These are phyloP conservation scores for Macrolepiota dolichaula DNA, from an alignment of 768 basidiomycete genomes.

Conservation along the genomic window DNA sequence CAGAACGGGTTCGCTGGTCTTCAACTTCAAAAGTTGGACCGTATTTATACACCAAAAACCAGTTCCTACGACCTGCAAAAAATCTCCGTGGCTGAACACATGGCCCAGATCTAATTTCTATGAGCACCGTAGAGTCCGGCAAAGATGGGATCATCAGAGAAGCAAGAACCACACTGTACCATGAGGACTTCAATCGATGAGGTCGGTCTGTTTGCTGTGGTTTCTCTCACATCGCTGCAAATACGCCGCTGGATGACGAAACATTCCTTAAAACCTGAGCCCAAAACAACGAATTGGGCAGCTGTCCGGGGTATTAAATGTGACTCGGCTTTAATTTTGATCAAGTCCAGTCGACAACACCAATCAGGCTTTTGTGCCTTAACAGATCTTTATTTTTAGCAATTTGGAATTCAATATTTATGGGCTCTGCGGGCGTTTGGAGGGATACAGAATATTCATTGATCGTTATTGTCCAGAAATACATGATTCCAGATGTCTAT, in stretches of 20 bases:
- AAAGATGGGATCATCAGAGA: not conserved
- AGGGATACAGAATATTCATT: not conserved
- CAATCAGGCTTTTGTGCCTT: not conserved
- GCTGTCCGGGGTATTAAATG: not conserved
- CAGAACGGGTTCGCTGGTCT: not conserved
- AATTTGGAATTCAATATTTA: not conserved
- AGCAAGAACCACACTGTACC: not conserved
- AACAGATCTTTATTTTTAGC: not conserved
- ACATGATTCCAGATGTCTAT: not conserved
- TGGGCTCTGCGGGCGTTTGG: not conserved
- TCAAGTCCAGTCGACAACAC: not conserved
- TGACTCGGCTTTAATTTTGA: not conserved
- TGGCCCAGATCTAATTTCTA: not conserved
- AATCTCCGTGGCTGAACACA: not conserved
- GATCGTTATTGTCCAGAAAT: not conserved
- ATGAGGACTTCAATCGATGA: not conserved
- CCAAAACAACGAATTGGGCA: too few relatives aligned
- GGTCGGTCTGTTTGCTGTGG: not conserved
- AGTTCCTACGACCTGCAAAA: not conserved
- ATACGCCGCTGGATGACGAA: not conserved
- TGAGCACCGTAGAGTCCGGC: not conserved
- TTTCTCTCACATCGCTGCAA: conserved; percentile 1
- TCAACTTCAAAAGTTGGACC: not conserved
- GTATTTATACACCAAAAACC: not conserved
- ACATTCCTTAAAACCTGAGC: not conserved